Evolutionary conservation across 352 stramenopile species (phyloP).

Genomic region (Pythium folliculosum): DNA sequence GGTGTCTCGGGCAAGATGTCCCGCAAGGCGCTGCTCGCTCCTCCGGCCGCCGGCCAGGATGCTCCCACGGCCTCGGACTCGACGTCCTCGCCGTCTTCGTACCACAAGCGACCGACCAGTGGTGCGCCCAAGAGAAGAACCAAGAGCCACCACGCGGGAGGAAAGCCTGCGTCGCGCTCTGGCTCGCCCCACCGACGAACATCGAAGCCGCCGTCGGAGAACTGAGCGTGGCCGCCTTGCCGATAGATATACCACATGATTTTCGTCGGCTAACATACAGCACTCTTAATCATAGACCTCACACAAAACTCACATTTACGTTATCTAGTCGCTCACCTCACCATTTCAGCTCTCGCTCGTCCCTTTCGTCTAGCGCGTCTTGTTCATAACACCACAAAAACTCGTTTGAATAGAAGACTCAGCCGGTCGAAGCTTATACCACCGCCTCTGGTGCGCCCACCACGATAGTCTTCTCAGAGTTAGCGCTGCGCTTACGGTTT

Average conservation of each 20-base stretch:
- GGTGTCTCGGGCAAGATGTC: constrained; percentile 84
- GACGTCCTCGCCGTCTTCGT: background rate
- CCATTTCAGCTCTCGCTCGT: background rate
- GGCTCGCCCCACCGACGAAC: constrained; percentile 15
- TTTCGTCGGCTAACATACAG: background rate
- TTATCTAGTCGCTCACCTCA: background rate
- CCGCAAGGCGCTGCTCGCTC: constrained; percentile 52
- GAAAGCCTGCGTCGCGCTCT: background rate
- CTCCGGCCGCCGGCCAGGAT: background rate
- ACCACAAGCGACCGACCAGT: constrained; percentile 24
- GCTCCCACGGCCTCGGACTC: background rate
- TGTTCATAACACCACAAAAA: background rate
- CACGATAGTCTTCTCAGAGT: constrained; percentile 87
- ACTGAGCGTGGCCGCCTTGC: background rate
- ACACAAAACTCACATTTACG: constrained; percentile 1
- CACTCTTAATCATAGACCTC: constrained; percentile 8
- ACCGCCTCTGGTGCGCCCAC: constrained; percentile 81
- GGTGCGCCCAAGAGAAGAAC: constrained; percentile 26
- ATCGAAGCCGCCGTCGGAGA: constrained; percentile 9
- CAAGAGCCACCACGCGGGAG: constrained; percentile 1
- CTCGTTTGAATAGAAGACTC: too few species aligned
- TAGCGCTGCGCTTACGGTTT: constrained; percentile 66
- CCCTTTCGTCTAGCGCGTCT: background rate
- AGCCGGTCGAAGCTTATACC: constrained; percentile 44
- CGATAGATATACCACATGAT: background rate